A percentile compares a stretch with the other conserved stretches of the same genome.
Conservation (phyloP, 495 filamentous ascomycete species). For the Cudoniella acicularis region DNA sequence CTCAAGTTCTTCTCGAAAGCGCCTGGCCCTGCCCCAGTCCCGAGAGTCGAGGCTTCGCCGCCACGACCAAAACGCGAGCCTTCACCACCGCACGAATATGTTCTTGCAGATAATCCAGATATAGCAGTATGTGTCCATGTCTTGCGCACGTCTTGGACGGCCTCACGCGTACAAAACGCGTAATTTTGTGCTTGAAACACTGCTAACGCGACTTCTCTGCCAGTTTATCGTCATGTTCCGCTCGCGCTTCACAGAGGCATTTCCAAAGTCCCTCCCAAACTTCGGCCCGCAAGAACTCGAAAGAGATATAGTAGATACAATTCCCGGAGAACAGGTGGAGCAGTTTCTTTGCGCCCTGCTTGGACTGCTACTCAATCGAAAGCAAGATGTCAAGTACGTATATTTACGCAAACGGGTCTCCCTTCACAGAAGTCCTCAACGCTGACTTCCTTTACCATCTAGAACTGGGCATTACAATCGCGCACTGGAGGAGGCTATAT, state of each 20-base stretch:
- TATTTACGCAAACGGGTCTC: constrained; percentile 11
- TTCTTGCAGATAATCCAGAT: constrained; percentile 80
- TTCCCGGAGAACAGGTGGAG: constrained; percentile 82
- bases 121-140: constrained; percentile 68
- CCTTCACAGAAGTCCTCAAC: neutral
- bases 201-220: constrained; percentile 25
- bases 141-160: constrained; percentile 18
- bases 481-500: constrained; percentile 89
- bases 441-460: neutral
- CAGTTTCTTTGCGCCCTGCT: constrained; percentile 84
- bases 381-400: constrained; percentile 96
- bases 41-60: constrained; percentile 46
- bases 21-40: constrained; percentile 25
- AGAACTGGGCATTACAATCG: constrained; percentile 85
- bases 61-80: constrained; percentile 67
- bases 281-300: constrained; percentile 96
- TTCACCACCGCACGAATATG: constrained; percentile 85
- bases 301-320: constrained; percentile 68
- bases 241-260: constrained; percentile 82
- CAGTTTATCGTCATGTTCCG: constrained; percentile 99
- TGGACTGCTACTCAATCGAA: constrained; percentile 85
- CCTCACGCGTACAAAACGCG: constrained; percentile 33
- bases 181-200: constrained; percentile 33
- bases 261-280: constrained; percentile 80
- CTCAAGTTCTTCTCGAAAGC: constrained; percentile 56